Evolutionary conservation across 331 rosid genomes (phyloP), one percentile per base, ranked within the genome.

Genomic region (Spiraea crenata): DNA sequence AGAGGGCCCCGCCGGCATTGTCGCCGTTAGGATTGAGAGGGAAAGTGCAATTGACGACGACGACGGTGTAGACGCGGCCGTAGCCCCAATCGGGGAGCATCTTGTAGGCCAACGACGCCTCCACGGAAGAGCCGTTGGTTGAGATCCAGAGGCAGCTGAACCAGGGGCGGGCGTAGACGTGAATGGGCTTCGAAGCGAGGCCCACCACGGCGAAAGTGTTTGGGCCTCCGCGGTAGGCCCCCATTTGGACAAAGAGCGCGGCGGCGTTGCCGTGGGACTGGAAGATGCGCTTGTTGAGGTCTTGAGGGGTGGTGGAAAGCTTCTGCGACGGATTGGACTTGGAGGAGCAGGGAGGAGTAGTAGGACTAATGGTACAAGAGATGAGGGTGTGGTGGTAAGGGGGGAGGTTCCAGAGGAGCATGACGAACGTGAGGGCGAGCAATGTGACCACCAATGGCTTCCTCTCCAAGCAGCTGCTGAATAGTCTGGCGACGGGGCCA

Each of bases 61-160:
- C 82, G 51, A 77, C 82, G 37, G 85, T 77, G 77, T 81, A 81
- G 65, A 81, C 79, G 8, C 72, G 85, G 63, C 80, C 85, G 46
- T 81, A 81, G 46, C 85, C 85, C 85, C 85, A 81, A 20, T 81
- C 82, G 5, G 85, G 85, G 0, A 81, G 85, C 68, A 81, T 77
- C 56, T 77, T 81, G 48, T 57, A 81, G 37, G 82, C 80, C 41
- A 69, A n/a, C n/a, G n/a, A 50, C 35, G 74, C 52, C 9, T 80
- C 34, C 9, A 52, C 38, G 40, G 85, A 81, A 15, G 85, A 73
- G 40, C 74, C 80, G 52, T 77, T 73, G 67, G 42, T 57, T 62
- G 77, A 77, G 77, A 81, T 74, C 85, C 85, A 81, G 55, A 77
- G 77, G 77, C 85, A 81, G 54, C 74, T 69, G 77, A 63, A 81